These are phyloP conservation scores for Coemansia sp. DNA, from an alignment of 192 early-diverging fungal genomes.

Conservation along the genomic window DNA sequence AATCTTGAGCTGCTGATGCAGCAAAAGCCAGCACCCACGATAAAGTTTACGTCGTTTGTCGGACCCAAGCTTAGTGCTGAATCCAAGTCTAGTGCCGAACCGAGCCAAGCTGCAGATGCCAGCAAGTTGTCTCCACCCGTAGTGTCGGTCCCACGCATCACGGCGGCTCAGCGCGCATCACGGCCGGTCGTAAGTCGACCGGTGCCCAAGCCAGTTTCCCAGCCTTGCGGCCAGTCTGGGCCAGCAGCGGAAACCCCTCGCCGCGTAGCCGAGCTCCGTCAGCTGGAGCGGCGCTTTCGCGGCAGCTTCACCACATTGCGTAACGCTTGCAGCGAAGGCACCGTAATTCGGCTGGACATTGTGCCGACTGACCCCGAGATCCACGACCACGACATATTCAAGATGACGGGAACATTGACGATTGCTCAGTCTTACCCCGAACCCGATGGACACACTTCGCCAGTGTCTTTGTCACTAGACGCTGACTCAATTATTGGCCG, in stretches of 20 bases:
- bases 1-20: conserved; percentile 63
- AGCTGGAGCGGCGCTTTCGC: conserved; percentile 49
- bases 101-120: not conserved
- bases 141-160: not conserved
- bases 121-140: not conserved
- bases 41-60: conserved; percentile 50
- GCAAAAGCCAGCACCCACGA: conserved; percentile 56
- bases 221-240: not conserved
- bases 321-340: conserved; percentile 6
- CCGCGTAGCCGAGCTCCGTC: conserved; percentile 22
- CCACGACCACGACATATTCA: conserved; percentile 17
- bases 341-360: conserved; percentile 21
- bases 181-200: conserved; percentile 32
- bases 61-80: too few relatives aligned
- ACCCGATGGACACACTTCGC: conserved; percentile 7
- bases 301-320: conserved; percentile 15
- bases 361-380: conserved; percentile 43
- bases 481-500: conserved; percentile 22
- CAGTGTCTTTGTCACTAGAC: conserved; percentile 17
- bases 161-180: not conserved
- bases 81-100: too few relatives aligned
- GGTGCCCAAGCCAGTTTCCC: not conserved
- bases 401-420: conserved; percentile 15
- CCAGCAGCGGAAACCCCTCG: not conserved
- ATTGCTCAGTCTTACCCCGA: conserved; percentile 22